Conservation (phyloP, 2,329 filamentous ascomycete species). For the Alternaria burnsii region DNA sequence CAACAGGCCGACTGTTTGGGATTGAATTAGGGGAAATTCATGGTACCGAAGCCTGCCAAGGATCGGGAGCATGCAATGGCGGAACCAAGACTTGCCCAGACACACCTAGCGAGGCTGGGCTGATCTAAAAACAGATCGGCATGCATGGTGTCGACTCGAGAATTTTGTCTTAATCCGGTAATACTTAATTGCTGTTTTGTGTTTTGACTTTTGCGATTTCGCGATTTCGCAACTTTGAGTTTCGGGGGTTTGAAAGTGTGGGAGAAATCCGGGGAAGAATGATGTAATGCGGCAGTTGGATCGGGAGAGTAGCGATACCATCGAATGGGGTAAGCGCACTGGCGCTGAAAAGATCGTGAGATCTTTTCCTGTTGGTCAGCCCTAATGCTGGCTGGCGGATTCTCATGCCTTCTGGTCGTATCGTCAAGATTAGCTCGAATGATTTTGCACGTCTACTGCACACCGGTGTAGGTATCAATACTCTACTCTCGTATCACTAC, state of each 20-base stretch:
- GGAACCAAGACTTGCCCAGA: constrained; percentile 12
- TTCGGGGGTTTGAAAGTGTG: background rate
- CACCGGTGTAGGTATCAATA: background rate
- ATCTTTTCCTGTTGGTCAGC: background rate
- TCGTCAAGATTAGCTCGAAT: constrained; percentile 5
- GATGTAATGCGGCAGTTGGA: background rate
- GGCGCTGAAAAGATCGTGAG: background rate
- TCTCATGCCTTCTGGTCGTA: background rate
- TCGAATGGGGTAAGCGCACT: background rate
- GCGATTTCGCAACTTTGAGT: background rate
- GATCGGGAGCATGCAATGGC: background rate
- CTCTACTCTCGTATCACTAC: background rate
- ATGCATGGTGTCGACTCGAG: background rate
- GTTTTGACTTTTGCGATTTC: background rate
- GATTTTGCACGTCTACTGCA: constrained; percentile 5
- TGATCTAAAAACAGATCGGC: constrained; percentile 9
- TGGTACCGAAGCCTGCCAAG: constrained; percentile 7
- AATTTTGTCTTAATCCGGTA: background rate
- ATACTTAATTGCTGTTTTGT: background rate
- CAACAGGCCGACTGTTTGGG: background rate
- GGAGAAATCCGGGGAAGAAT: background rate
- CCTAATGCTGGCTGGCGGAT: constrained; percentile 1
- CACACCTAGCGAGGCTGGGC: constrained; percentile 1
- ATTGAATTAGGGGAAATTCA: constrained; percentile 7
- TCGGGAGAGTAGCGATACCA: background rate